Percentiles rank a stretch among this genome's conserved stretches.
These are phyloP conservation scores for Mycena haematopus DNA, from an alignment of 768 basidiomycete genomes.

Conservation along the genomic window DNA sequence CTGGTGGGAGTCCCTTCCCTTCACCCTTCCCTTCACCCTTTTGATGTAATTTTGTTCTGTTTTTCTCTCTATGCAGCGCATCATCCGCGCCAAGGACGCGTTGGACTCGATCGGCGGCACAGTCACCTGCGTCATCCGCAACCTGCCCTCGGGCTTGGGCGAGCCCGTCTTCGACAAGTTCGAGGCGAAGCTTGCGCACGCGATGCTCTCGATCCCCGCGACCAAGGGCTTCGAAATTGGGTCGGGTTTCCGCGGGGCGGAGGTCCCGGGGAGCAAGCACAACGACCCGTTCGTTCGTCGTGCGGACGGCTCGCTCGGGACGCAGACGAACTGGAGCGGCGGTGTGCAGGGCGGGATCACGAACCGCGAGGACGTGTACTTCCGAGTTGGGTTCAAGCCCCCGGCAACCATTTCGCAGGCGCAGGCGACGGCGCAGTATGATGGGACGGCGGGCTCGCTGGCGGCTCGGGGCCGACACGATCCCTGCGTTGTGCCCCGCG, in stretches of 20 bases:
- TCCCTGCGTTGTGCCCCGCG: conserved; percentile 96
- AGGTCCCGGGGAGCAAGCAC: conserved; percentile 91
- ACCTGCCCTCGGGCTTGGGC: conserved; percentile 88
- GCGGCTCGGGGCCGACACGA: conserved; percentile 95
- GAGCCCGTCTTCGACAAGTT: conserved; percentile 99
- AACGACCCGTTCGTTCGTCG: conserved; percentile 85
- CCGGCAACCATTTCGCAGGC: conserved; percentile 96
- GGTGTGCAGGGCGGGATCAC: conserved; percentile 98
- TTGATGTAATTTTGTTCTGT: conserved; percentile 13
- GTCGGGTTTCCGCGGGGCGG: conserved; percentile 93
- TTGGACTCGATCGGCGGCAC: conserved; percentile 98
- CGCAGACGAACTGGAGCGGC: conserved; percentile 93
- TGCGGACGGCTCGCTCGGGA: conserved; percentile 76
- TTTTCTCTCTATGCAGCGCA: no score
- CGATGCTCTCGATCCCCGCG: conserved; percentile 98
- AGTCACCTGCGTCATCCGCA: conserved; percentile 94
- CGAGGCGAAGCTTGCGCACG: conserved; percentile 93
- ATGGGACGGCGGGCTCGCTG: conserved; percentile 86
- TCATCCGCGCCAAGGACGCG: conserved; percentile 89
- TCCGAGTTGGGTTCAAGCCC: conserved; percentile 96
- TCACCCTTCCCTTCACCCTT: conserved; percentile 14
- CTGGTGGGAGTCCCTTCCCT: conserved; percentile 57
- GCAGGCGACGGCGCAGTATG: conserved; percentile 91
- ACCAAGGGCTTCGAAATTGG: conserved; percentile 99
- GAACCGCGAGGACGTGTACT: conserved; percentile 97